Evolutionary conservation across 768 basidiomycete genomes (phyloP).

Genomic region (Leccinum incarnatum): DNA sequence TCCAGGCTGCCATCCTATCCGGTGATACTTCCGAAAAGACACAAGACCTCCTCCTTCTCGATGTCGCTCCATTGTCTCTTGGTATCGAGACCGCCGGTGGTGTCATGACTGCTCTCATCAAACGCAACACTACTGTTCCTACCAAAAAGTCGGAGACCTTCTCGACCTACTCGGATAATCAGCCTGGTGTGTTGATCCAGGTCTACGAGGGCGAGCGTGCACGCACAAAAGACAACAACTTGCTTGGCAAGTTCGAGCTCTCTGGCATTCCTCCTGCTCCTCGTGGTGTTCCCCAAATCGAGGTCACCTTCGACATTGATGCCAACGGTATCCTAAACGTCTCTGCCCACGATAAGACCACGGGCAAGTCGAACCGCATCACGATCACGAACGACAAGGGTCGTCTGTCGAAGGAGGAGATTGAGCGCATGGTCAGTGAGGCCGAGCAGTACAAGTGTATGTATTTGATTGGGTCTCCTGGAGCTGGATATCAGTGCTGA

Average conservation of each 20-base stretch:
- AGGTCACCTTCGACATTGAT: slow-evolving; percentile 98
- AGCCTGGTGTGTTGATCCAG: slow-evolving; percentile 97
- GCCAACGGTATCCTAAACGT: slow-evolving; percentile 97
- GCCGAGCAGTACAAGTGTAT: slow-evolving; percentile 89
- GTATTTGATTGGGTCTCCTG: slow-evolving; percentile 14
- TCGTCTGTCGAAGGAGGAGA: slow-evolving; percentile 95
- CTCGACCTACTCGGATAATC: slow-evolving; percentile 98
- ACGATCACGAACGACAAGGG: slow-evolving; percentile 98
- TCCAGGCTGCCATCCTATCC: slow-evolving; percentile 96
- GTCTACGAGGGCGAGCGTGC: slow-evolving; percentile 99
- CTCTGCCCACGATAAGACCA: slow-evolving; percentile 93
- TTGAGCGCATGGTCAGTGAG: slow-evolving; percentile 95
- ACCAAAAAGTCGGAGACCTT: slow-evolving; percentile 99
- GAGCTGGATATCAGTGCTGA: slow-evolving; percentile 10
- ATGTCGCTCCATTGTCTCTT: slow-evolving; percentile 85
- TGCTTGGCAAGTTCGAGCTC: slow-evolving; percentile 97
- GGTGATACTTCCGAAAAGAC: slow-evolving; percentile 99
- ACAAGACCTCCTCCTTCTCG: slow-evolving; percentile 92
- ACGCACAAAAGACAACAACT: slow-evolving; percentile 97
- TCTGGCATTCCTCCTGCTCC: slow-evolving; percentile 95
- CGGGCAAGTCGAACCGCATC: slow-evolving; percentile 92
- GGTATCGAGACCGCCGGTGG: slow-evolving; percentile 99
- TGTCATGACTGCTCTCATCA: slow-evolving; percentile 98
- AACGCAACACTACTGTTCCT: slow-evolving; percentile 97
- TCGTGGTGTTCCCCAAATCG: slow-evolving; percentile 95